Base-by-base conservation (phyloP, 257 asterid genomes). In the Linderniella brevidens region DNA sequence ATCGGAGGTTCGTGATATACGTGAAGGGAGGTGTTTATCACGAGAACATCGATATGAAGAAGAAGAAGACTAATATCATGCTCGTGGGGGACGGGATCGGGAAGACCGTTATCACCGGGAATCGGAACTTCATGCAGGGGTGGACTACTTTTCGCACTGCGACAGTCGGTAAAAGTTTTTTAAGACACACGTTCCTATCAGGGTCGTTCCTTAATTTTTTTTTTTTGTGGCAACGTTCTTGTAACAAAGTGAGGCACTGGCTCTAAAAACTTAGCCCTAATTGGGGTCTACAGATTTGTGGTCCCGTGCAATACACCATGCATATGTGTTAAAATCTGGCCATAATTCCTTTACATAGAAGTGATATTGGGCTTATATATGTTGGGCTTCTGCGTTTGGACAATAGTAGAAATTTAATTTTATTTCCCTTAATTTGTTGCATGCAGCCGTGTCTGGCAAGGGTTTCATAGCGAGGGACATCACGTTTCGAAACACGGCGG, bases 141-240 rank as follows among this genome's bases (percentile, higher is more conserved):
- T 88, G 98, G 98, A 88, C 98, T 4, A 80, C 98, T 0, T 88
- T 84, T 63, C 62, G 96, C 41, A 84, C 98, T 0, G 85, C 94
- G 5, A 88, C 98, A 0, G 71, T 88, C 29, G 98, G 98, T 88
- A 68, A 46, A 48, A n/a, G n/a, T n/a, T n/a, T n/a, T n/a, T n/a
- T 55, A 42, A 16, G 46, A 44, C 37, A 36, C 37, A 32, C 11
- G 5, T 41, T 15, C 10, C n/a, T 37, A 18, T 13, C 9, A 15
- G 3, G 11, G 4, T 7, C 5, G 15, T 41, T 17, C 14, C 11
- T 7, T 10, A 41, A 41, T n/a, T n/a, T n/a, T n/a, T n/a, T n/a
- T n/a, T n/a, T n/a, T n/a, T n/a, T n/a, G n/a, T n/a, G n/a, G n/a
- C n/a, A n/a, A n/a, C n/a, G n/a, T n/a, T n/a, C n/a, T n/a, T n/a